Base-by-base conservation (phyloP, 2,329 filamentous ascomycete species). In the Aspergillus viridinutans region DNA sequence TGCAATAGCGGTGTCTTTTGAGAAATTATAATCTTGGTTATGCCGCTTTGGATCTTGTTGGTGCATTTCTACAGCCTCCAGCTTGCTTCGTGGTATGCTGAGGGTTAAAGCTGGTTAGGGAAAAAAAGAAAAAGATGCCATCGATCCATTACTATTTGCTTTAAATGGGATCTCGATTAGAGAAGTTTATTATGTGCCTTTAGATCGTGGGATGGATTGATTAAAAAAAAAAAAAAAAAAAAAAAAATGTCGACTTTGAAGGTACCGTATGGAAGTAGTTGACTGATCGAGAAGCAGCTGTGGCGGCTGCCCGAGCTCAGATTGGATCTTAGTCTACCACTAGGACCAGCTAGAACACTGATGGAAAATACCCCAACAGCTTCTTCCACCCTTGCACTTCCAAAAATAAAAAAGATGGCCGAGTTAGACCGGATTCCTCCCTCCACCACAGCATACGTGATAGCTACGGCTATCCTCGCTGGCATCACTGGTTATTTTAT, bases 401-500 rank as follows among this genome's bases (percentile, higher is more conserved):
- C 28, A 21, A 47, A 47, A 35, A 49, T 68, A 47, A 47, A 35
- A 49, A 69, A 56, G 58, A 75, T 74, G 72, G 63, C 72, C 21
- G 67, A 71, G 3, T 28, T 72, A 26, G 74, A 81, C 35, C 72
- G 71, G 35, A 56, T 76, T 25, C 76, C 81, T 14, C 81, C 83
- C 2, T 83, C 81, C 3, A 81, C 80, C 12, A 75, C 77, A 14
- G 83, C 84, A 59, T 80, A 92, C 57, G 79, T 92, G 49, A 77
- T 93, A 61, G 85, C 87, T 54, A 92, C 90, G 20, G 86, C 87
- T 62, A 83, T 95, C 60, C 78, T 93, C 56, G 84, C 88, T 61
- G 86, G 90, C 64, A 72, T 94, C 54, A 83, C 85, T 1, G 92
- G 92, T 66, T 96, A 93, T 76, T 85, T 92, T 66, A 73, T 86